These are phyloP conservation scores for Pythium myriotylum DNA, from an alignment of 352 stramenopile genomes.

Conservation along the genomic window DNA sequence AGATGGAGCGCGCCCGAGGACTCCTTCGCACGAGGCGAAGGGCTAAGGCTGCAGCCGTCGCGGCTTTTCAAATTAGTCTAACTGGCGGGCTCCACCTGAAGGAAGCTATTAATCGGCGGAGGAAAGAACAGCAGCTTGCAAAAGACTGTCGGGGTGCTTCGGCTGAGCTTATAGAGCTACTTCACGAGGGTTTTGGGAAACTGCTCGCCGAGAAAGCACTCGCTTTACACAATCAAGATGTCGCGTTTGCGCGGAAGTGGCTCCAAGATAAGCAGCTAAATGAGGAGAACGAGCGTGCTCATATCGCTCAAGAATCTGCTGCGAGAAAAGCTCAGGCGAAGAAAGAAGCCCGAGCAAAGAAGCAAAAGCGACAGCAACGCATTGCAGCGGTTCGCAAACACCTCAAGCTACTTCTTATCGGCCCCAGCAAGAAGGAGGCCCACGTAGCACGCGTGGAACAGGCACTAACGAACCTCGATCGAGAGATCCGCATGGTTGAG, in stretches of 20 bases:
- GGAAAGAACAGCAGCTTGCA: slow-evolving; percentile 32
- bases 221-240: slow-evolving; percentile 33
- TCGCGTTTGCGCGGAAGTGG: slow-evolving; percentile 36
- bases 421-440: slow-evolving; percentile 31
- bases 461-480: slow-evolving; percentile 43
- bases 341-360: slow-evolving; percentile 12
- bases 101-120: slow-evolving; percentile 22
- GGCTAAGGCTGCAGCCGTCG: slow-evolving; percentile 23
- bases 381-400: slow-evolving; percentile 22
- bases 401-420: slow-evolving; percentile 31
- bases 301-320: not conserved
- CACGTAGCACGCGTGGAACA: slow-evolving; percentile 35
- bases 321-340: slow-evolving; percentile 17
- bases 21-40: slow-evolving; percentile 40
- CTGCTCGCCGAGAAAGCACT: slow-evolving; percentile 42
- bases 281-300: slow-evolving; percentile 26
- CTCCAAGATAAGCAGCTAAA: slow-evolving; percentile 30
- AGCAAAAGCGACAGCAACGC: slow-evolving; percentile 31
- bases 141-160: slow-evolving; percentile 38
- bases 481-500: slow-evolving; percentile 37
- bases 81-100: slow-evolving; percentile 23
- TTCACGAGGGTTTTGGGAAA: slow-evolving; percentile 43
- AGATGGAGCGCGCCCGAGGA: slow-evolving; percentile 38
- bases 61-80: slow-evolving; percentile 26
- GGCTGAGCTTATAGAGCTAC: slow-evolving; percentile 36